Percentiles rank a stretch among this genome's conserved stretches.
These are phyloP conservation scores for Gossypium longicalyx DNA, from an alignment of 345 rosid species.

Conservation along the genomic window DNA sequence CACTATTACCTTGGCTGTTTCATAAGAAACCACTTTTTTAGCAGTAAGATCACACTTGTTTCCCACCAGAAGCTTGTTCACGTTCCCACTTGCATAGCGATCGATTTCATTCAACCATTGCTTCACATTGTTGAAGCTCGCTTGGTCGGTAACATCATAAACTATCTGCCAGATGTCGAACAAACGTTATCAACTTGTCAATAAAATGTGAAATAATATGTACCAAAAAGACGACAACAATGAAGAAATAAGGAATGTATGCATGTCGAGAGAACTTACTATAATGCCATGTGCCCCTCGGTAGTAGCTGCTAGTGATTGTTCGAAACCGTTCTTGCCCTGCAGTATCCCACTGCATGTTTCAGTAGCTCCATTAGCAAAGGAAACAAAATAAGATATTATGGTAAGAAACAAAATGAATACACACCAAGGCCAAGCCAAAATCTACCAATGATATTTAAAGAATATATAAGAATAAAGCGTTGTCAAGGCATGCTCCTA, in stretches of 20 bases:
- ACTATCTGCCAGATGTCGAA: constrained; percentile 45
- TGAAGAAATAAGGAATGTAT: not conserved
- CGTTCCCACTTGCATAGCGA: constrained; percentile 74
- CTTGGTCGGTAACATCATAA: constrained; percentile 79
- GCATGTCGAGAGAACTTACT: constrained; percentile 29
- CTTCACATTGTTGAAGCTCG: constrained; percentile 74
- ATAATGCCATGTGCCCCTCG: constrained; percentile 96
- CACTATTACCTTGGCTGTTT: constrained; percentile 60
- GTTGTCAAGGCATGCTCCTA: too few species aligned
- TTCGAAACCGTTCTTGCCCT: constrained; percentile 91
- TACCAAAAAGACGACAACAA: not conserved
- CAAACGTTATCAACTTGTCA: not conserved
- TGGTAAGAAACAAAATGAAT: not conserved
- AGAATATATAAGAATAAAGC: too few species aligned
- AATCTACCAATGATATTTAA: too few species aligned
- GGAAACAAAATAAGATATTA: too few species aligned
- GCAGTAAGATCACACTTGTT: constrained; percentile 69
- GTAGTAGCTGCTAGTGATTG: constrained; percentile 88
- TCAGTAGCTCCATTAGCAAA: not conserved
- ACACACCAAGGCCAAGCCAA: not conserved
- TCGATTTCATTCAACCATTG: constrained; percentile 80
- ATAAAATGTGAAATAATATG: not conserved
- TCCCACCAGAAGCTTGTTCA: constrained; percentile 74
- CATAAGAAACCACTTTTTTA: constrained; percentile 61
- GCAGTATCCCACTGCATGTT: constrained; percentile 85